Base-by-base conservation (phyloP, 2,329 filamentous ascomycete species). In the Sclerotiophoma versabilis region DNA sequence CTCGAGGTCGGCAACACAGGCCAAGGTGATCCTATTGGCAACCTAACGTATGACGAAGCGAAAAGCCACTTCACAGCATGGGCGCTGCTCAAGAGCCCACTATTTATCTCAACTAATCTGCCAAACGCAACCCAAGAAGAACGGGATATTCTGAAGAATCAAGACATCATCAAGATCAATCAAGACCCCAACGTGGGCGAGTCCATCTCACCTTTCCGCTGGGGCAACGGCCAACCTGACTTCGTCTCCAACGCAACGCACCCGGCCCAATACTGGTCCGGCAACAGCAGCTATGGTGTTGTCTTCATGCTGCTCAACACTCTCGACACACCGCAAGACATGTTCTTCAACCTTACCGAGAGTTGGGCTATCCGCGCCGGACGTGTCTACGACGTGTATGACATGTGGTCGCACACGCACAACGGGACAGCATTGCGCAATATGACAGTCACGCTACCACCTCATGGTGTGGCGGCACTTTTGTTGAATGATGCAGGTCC, bases 161-260 rank as follows among this genome's bases (percentile, higher is more conserved):
- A 66, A 33, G 70, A 74, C 17, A 71, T 74, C 9, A 69, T 79
- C 23, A 71, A 69, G 1, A 78, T 80, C 54, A 76, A 77, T 53
- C 79, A 81, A 54, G 72, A 77, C 38, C 62, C 74, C 19, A 69
- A 75, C 5, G 73, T 71, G 17, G 78, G 77, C 4, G 61, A 74
- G 5, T 73, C 72, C 0, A 66, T 71, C 5, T 59, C 64, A 56
- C 72, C 69, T 2, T 79, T 74, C 61, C 63, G 62, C 23, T 79
- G 77, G 78, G 82, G 81, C 0, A 68, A 72, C 3, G 81, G 81
- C 56, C 65, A 69, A 66, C 70, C 75, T 0, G 77, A 82, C 58
- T 78, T 75, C 63, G 81, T 79, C 0, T 83, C 76, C 59, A 79
- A 84, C 58, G 57, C 64, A 6, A 51, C 56, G 0, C 49, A 50